Evolutionary conservation across 164 flowering plant genomes (phyloP), one percentile per base, ranked within the genome.

Genomic region (Vitis cinerea): DNA sequence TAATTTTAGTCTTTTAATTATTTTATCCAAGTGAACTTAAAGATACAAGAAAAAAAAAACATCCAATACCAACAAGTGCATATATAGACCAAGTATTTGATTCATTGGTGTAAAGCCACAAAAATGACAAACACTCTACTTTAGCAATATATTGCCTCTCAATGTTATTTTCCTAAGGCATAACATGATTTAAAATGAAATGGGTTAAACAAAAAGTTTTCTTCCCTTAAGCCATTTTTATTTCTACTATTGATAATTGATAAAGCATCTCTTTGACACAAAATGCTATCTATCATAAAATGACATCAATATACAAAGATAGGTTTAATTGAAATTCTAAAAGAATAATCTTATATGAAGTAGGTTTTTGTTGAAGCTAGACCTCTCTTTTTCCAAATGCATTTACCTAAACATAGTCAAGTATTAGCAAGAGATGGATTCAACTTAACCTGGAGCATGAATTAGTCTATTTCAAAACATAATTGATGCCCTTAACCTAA

Each of bases 321-420:
- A 30, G 30, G 56, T 23, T n/a, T 49, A 44, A 29, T 7, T 10
- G 58, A 37, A 64, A 48, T 19, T 27, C 44, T 51, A 29, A 63
- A 52, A 16, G 54, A 57, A 27, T 64, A 65, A 91, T 97, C 97
- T 94, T 94, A 73, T 82, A 72, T 82, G 61, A 83, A 83, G 70
- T 91, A 88, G 23, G 58, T 94, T 90, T 84, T 92, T 14, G 98
- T 93, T 12, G 92, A 78, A 74, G 77, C 51, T 51, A 94, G 71
- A 75, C 92, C 98, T 61, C 93, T 97, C 70, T 90, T 94, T 86
- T 89, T 94, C 98, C 97, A 92, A 62, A 94, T 82, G 87, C 94
- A 82, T 75, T 87, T 85, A n/a, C 98, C 97, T 66, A 94, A 84
- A 75, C 91, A 87, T 47, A 89, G 81, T 96, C 97, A 94, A 72